Evolutionary conservation across 352 stramenopile species (phyloP), one percentile per base, ranked within the genome.

Genomic region (Blastocystis sp.): DNA sequence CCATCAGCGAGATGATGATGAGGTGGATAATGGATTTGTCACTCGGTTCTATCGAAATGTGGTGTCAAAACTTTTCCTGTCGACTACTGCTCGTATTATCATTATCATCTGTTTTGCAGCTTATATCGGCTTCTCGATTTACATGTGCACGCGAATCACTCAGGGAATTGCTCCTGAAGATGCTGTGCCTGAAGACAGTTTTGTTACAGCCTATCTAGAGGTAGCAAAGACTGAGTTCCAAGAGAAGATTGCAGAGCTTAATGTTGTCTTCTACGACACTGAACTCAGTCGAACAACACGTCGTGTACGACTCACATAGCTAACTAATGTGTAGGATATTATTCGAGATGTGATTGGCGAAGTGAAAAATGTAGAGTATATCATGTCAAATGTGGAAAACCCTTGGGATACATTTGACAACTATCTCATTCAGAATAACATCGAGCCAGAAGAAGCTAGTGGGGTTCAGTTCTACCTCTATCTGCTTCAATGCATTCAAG

Each of bases 151-250:
- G 13, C 43, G 20, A 15, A 87, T 87, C 41, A 73, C 43, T 18
- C 76, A 87, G 8, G 76, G 76, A 26, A 87, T 87, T 43, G 8
- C 26, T 23, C 76, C 76, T 15, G 63, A 87, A 20, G 76, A 87
- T 39, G 76, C 76, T 23, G 76, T 87, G 4, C 45, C 76, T 13
- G 53, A 87, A 39, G 76, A 87, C 34, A 87, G 70, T 20, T 80
- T 80, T 41, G 45, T 80, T 23, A 80, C 39, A 7, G 39, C 70
- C 3, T 80, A 80, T 34, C 45, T 80, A 23, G 43, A 8, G 13
- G 43, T 45, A 1, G 70, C 70, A 20, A 8, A 47, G 3, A 34
- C 29, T 15, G 37, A 80, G 7, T 80, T 80, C 70, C 43, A 80
- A 41, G 70, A 80, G 45, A 80, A 80, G 55, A 54, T 80, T 1